phyloP scores from a whole-genome alignment of 441 rosid genomes.

The Gossypium davidsonii region DNA sequence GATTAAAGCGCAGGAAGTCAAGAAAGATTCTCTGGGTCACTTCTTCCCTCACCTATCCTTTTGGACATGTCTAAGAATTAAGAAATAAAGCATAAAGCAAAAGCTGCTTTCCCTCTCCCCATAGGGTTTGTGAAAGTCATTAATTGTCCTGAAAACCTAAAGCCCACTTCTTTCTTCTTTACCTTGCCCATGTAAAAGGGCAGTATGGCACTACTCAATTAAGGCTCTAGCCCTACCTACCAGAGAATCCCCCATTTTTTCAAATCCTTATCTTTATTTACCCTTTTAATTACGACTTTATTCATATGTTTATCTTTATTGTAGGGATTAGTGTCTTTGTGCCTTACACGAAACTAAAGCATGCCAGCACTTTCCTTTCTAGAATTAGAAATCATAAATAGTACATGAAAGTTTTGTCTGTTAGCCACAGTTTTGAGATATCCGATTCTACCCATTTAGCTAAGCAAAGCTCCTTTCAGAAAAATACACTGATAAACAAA shows the following conservation, averaged over 20 bases:
- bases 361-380: background rate
- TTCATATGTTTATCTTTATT: background rate
- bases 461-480: background rate
- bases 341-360: conserved; percentile 9
- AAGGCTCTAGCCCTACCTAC: conserved; percentile 8
- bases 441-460: background rate
- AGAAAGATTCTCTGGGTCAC: conserved; percentile 4
- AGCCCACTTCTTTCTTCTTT: background rate
- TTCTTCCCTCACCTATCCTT: background rate
- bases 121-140: background rate
- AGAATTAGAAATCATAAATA: background rate
- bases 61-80: background rate
- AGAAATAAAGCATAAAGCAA: conserved; percentile 4
- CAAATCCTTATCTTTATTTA: conserved; percentile 3
- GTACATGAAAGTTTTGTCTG: conserved; percentile 4
- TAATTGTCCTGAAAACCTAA: background rate
- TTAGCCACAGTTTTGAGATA: conserved; percentile 10
- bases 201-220: background rate
- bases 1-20: conserved; percentile 13
- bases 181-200: background rate
- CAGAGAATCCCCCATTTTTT: background rate
- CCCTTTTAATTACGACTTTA: background rate
- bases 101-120: background rate
- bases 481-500: background rate
- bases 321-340: background rate